Evolutionary conservation across 192 early-diverging fungal species (phyloP).

Genomic region (Funneliformis mosseae): DNA sequence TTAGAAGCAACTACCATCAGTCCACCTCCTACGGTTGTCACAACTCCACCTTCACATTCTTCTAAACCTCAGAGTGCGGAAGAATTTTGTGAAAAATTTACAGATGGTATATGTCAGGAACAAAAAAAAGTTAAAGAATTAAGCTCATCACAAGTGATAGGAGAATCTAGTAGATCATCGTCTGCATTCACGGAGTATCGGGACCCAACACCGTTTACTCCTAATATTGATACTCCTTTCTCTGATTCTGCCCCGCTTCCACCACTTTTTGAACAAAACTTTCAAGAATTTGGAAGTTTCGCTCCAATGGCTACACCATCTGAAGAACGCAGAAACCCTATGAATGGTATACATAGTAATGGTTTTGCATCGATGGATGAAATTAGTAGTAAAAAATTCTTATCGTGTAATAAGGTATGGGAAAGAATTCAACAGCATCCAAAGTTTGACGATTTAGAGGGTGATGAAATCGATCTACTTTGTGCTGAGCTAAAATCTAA

Average conservation of each 20-base stretch:
- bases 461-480: constrained; percentile 51
- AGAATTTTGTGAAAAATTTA: constrained; percentile 35
- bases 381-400: constrained; percentile 19
- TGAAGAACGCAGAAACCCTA: constrained; percentile 10
- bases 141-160: background rate
- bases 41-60: background rate
- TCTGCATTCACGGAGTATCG: constrained; percentile 25
- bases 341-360: background rate
- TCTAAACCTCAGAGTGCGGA: constrained; percentile 27
- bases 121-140: background rate
- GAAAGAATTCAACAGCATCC: constrained; percentile 59
- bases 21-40: background rate
- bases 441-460: constrained; percentile 58
- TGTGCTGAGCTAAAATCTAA: constrained; percentile 55
- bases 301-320: constrained; percentile 30
- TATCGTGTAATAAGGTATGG: constrained; percentile 51
- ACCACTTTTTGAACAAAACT: constrained; percentile 29
- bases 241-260: constrained; percentile 8
- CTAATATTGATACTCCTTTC: constrained; percentile 26
- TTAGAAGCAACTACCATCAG: background rate
- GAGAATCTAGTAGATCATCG: constrained; percentile 2
- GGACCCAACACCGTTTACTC: constrained; percentile 31
- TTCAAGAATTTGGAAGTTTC: constrained; percentile 26
- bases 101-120: constrained; percentile 21
- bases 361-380: constrained; percentile 19